Base-by-base conservation (phyloP, 225 moss, liverwort and hornwort genomes). In the Climacium dendroides region DNA sequence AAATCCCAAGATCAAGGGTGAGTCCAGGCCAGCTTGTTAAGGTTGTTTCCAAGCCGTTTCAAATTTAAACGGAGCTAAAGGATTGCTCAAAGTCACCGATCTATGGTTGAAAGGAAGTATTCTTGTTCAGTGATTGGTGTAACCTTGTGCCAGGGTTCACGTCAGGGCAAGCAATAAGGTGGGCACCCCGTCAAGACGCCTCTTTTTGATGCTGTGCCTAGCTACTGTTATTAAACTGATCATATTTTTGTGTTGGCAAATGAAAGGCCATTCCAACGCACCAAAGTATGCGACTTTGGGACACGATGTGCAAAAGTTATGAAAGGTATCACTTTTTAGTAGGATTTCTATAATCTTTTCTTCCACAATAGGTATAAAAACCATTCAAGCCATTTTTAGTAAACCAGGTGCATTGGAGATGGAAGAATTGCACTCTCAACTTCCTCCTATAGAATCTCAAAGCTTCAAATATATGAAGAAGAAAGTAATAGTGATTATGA, bases 211-310 rank as follows among this genome's bases (percentile, higher is more conserved):
- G 11, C 6, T 65, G 6, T 20, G 6, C 20, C n/a, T 20, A 11
- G 11, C 11, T 11, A n/a, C 2, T 65, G n/a, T 19, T 11, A 19
- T 65, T 6, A 65, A 19, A 65, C 0, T n/a, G n/a, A n/a, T n/a
- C 20, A n/a, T n/a, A 20, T 65, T 65, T 65, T 65, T 6, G 11
- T 35, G 11, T 35, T 65, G 19, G 20, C n/a, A 65, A 19, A 5
- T 19, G 35, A 65, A 35, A 65, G 19, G 35, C 19, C 10, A 5
- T 35, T 65, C 4, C 11, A 35, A 11, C 0, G 0, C 4, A 20
- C 6, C 1, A 66, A 66, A n/a, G 20, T n/a, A 66, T 0, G 0
- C 1, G 6, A 0, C 20, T n/a, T 66, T n/a, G n/a, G 20, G 20
- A n/a, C n/a, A n/a, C 5, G 10, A 19, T 35, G 11, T 35, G 19